phyloP scores from a whole-genome alignment of 2,329 filamentous ascomycete species.

The Pestalotiopsis sp. region DNA sequence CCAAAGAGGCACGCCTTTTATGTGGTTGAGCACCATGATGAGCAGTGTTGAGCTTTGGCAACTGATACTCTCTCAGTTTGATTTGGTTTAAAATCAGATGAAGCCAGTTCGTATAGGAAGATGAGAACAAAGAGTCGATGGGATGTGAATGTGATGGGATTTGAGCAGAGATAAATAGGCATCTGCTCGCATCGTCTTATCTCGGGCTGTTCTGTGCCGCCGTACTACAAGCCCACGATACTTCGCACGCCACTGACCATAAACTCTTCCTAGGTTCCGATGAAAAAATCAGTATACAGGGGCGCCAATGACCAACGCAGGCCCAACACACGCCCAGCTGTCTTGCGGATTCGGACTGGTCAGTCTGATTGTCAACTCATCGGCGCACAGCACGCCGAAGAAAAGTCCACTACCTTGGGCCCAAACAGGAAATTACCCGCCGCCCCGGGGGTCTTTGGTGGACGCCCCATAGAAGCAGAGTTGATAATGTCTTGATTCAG shows the following conservation, averaged over 20 bases:
- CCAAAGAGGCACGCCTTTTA: slow-evolving; percentile 9
- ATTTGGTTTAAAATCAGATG: background rate
- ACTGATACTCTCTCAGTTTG: background rate
- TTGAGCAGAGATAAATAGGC: background rate
- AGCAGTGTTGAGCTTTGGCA: background rate
- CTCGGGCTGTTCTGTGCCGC: background rate
- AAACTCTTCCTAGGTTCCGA: background rate
- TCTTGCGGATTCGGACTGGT: background rate
- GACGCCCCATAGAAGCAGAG: background rate
- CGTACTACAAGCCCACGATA: background rate
- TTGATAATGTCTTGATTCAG: background rate
- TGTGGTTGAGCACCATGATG: background rate
- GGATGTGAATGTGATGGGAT: background rate
- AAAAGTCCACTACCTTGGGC: background rate
- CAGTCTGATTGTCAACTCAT: background rate
- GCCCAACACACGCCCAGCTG: background rate
- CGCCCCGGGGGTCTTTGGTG: background rate
- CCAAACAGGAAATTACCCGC: background rate
- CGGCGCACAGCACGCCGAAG: background rate
- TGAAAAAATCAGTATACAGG: background rate
- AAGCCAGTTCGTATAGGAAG: background rate
- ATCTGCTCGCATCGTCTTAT: background rate
- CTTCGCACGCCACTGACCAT: background rate
- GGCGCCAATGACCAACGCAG: background rate
- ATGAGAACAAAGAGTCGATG: background rate